Evolutionary conservation across 495 filamentous ascomycete genomes (phyloP).

Genomic region (Viridothelium virens): DNA sequence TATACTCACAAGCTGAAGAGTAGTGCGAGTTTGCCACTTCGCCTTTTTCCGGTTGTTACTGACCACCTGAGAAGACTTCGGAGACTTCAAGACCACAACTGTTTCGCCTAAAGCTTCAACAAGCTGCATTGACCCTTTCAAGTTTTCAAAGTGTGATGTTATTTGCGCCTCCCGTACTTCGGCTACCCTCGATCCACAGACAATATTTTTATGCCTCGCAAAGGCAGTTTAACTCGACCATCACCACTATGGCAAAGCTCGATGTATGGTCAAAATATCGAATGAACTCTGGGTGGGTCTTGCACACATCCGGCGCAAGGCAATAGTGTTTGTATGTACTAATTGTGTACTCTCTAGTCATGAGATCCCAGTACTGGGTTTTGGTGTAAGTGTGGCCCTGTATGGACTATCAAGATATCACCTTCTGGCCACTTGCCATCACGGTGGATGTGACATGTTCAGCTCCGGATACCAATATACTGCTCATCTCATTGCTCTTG

Average conservation of each 20-base stretch:
- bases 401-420: neutral
- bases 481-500: too few species aligned
- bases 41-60: too few species aligned
- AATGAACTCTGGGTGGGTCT: constrained; percentile 58
- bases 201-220: neutral
- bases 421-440: too few species aligned
- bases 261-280: constrained; percentile 57
- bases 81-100: too few species aligned
- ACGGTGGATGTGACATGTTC: too few species aligned
- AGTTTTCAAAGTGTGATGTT: neutral
- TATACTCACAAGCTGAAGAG: too few species aligned
- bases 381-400: constrained; percentile 47
- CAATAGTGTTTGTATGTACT: neutral
- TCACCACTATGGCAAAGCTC: constrained; percentile 46
- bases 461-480: too few species aligned
- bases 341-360: neutral
- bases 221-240: constrained; percentile 1
- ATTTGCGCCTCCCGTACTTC: neutral
- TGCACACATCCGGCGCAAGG: neutral
- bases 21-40: too few species aligned
- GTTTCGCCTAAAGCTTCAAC: too few species aligned
- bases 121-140: neutral
- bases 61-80: too few species aligned
- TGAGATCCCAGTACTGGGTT: constrained; percentile 68
- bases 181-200: neutral